Evolutionary conservation across 2,329 filamentous ascomycete species (phyloP), one percentile per base, ranked within the genome.

Genomic region (Alternaria rosae): DNA sequence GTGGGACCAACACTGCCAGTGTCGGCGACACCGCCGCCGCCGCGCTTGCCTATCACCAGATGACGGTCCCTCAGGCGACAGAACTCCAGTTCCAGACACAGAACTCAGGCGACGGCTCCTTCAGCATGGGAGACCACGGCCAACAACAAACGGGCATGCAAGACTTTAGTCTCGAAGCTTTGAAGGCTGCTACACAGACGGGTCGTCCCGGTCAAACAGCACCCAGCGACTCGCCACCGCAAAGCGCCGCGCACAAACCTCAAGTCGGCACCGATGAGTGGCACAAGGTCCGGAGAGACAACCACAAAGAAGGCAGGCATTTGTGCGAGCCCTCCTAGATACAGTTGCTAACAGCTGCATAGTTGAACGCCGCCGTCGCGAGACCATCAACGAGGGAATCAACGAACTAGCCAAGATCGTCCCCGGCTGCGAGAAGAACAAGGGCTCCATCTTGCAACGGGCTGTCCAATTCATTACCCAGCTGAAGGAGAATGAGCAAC

Each of bases 321-420:
- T 7, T 10, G 1, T 47, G 6, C 5, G 10, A n/a, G 13, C 5
- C 0, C 70, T 13, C 15, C 8, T 23, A 20, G 11, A 8, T 7
- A 32, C 3, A 11, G 32, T 42, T 12, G 50, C 69, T 71, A 25
- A 72, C 62, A 6, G 20, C 8, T 17, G 35, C 47, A 13, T 57
- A 98, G 95, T 99, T 65, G 95, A 99, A 82, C 93, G 95, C 63
- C 92, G 95, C 61, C 93, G 95, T 45, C 92, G 95, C 66, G 95
- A 99, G 81, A 97, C 95, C 0, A 99, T 99, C 79, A 99, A 99
- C 70, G 95, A 99, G 81, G 95, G 95, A 52, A 99, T 99, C 72
- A 98, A 97, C 76, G 95, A 98, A 80, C 88, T 99, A 28, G 92
- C 94, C 70, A 98, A 97, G 83, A 97, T 99, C 69, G 95, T 99